Conservation (phyloP, 495 filamentous ascomycete genomes). For the Parathielavia hyrcaniae region DNA sequence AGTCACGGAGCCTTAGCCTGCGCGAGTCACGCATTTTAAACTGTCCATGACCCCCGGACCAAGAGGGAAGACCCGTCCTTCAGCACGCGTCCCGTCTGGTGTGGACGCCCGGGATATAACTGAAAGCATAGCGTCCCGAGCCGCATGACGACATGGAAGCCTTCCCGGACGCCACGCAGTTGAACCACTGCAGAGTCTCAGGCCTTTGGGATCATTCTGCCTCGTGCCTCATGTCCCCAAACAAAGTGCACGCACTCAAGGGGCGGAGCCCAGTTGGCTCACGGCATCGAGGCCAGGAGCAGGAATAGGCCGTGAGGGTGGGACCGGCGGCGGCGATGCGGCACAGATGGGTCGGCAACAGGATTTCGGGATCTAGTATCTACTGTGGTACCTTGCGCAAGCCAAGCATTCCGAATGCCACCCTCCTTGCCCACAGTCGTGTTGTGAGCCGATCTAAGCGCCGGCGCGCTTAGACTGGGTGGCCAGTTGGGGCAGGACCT, state of each 20-base stretch:
- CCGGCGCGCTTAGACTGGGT: neutral
- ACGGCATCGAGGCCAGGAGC: neutral
- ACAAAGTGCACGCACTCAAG: neutral
- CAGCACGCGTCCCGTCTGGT: neutral
- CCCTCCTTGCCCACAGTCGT: neutral
- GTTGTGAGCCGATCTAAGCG: constrained; percentile 7
- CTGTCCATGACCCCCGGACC: neutral
- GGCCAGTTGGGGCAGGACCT: neutral
- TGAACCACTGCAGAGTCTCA: neutral
- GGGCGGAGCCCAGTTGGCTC: constrained; percentile 8
- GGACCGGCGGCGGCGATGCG: constrained; percentile 5
- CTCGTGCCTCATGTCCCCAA: neutral
- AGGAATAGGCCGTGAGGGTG: constrained; percentile 11
- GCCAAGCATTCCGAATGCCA: neutral
- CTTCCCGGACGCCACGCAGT: neutral
- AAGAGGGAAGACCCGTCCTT: neutral
- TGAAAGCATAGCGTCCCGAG: neutral
- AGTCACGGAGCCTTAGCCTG: neutral
- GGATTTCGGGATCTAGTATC: neutral
- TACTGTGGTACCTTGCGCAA: no score
- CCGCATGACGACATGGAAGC: neutral
- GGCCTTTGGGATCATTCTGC: neutral
- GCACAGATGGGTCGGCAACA: constrained; percentile 1
- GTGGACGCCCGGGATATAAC: constrained; percentile 10
- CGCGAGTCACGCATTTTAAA: constrained; percentile 10